Percentiles rank a stretch among this genome's conserved stretches.
Evolutionary conservation across 768 basidiomycete genomes (phyloP).

Genomic region (Amanita pseudoporphyria): DNA sequence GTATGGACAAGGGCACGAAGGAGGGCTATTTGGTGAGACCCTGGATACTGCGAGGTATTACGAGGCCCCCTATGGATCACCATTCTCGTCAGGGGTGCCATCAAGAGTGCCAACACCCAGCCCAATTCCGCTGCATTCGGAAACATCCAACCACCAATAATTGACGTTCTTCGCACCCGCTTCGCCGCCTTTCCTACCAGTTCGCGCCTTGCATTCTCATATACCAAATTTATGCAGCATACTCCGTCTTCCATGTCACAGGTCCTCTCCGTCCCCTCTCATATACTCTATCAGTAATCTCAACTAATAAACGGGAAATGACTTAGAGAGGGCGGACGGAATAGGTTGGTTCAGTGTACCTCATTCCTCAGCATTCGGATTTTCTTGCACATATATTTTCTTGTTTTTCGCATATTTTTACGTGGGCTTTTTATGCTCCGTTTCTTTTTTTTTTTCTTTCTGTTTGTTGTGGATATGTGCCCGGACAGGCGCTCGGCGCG

Average conservation of each 20-base stretch:
- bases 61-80: slow-evolving; percentile 32
- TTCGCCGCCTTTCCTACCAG: not conserved
- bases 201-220: not conserved
- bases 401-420: not conserved
- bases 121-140: slow-evolving; percentile 4
- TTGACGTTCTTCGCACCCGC: not conserved
- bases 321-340: not conserved
- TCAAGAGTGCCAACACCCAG: slow-evolving; percentile 10
- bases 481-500: not conserved
- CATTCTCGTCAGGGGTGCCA: slow-evolving; percentile 27
- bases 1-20: slow-evolving; percentile 12
- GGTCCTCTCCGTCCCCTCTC: not conserved
- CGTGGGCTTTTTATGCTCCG: not conserved
- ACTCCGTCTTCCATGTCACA: not conserved
- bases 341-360: not conserved
- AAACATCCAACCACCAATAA: not conserved
- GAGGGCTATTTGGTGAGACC: slow-evolving; percentile 17
- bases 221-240: not conserved
- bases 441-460: not conserved
- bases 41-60: slow-evolving; percentile 27
- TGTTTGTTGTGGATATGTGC: not conserved
- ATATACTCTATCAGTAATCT: not conserved
- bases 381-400: not conserved
- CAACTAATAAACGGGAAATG: not conserved
- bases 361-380: not conserved